Evolutionary conservation across 176 grass and related monocot species (phyloP).

Genomic region (Saccharum spontaneum): DNA sequence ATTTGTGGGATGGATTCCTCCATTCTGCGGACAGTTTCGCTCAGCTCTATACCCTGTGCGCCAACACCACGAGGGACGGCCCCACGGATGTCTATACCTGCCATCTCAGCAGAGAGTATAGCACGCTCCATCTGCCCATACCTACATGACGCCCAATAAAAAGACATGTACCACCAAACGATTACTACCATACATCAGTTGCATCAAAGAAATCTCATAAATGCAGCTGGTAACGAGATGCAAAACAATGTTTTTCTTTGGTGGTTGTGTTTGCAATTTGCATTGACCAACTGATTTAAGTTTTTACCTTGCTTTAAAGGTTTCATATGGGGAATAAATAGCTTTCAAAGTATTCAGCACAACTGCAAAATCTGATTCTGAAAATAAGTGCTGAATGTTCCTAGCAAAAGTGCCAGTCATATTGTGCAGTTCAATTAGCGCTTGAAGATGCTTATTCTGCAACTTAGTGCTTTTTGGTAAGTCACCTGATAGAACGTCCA

Average conservation of each 20-base stretch:
- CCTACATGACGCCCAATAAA: conserved; percentile 37
- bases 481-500: conserved; percentile 92
- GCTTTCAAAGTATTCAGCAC: conserved; percentile 83
- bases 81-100: conserved; percentile 84
- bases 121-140: conserved; percentile 96
- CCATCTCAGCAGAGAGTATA: conserved; percentile 84
- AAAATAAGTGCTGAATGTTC: conserved; percentile 95
- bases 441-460: conserved; percentile 83
- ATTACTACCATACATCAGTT: neutral
- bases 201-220: conserved; percentile 4
- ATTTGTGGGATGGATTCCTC: conserved; percentile 97
- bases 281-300: conserved; percentile 8
- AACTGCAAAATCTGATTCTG: conserved; percentile 77
- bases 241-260: neutral
- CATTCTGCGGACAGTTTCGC: conserved; percentile 98
- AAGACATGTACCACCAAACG: neutral
- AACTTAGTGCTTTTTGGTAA: conserved; percentile 93
- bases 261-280: neutral
- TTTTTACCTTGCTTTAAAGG: conserved; percentile 84
- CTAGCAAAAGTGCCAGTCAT: conserved; percentile 89
- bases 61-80: conserved; percentile 85
- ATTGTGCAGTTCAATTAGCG: conserved; percentile 93
- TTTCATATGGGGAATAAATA: conserved; percentile 96
- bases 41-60: conserved; percentile 97
- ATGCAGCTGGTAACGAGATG: neutral